A percentile compares a stretch with the other conserved stretches of the same genome.
These are phyloP conservation scores for Lodderomyces orthopsilosis DNA, from an alignment of 1,139 yeast genomes.

Conservation along the genomic window DNA sequence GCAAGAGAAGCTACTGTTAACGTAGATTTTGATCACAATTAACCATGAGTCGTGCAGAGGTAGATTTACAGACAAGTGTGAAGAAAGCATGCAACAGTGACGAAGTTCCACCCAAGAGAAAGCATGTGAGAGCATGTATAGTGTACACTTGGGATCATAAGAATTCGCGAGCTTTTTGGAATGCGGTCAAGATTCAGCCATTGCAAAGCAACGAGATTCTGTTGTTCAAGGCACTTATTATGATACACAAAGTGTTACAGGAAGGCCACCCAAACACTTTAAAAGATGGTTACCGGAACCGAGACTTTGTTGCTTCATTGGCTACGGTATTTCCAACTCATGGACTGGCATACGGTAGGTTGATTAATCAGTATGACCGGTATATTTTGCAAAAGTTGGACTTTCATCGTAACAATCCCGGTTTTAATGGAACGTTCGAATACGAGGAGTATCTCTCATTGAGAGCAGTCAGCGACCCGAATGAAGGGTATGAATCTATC, in stretches of 20 bases:
- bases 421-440: slow-evolving; percentile 93
- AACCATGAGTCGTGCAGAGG: slow-evolving; percentile 50
- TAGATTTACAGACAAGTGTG: slow-evolving; percentile 64
- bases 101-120: slow-evolving; percentile 91
- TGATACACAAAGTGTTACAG: slow-evolving; percentile 89
- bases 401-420: slow-evolving; percentile 83
- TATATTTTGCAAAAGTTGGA: slow-evolving; percentile 70
- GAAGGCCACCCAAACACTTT: slow-evolving; percentile 91
- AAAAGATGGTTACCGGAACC: slow-evolving; percentile 76
- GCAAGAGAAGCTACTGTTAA: too few species aligned
- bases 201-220: slow-evolving; percentile 80
- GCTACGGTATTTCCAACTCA: slow-evolving; percentile 41
- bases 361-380: slow-evolving; percentile 74
- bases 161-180: slow-evolving; percentile 84
- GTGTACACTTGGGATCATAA: slow-evolving; percentile 97
- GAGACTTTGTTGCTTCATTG: slow-evolving; percentile 43
- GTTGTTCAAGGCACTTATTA: slow-evolving; percentile 81
- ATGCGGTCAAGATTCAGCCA: slow-evolving; percentile 76
- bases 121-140: slow-evolving; percentile 91
- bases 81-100: slow-evolving; percentile 85
- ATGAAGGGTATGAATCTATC: slow-evolving; percentile 91
- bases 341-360: slow-evolving; percentile 61
- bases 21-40: too few species aligned
- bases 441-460: slow-evolving; percentile 92
- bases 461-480: slow-evolving; percentile 86